A percentile compares a stretch with the other conserved stretches of the same genome.
These are phyloP conservation scores for Dorcoceras hygrometricum DNA, from an alignment of 257 asterid genomes.

Conservation along the genomic window DNA sequence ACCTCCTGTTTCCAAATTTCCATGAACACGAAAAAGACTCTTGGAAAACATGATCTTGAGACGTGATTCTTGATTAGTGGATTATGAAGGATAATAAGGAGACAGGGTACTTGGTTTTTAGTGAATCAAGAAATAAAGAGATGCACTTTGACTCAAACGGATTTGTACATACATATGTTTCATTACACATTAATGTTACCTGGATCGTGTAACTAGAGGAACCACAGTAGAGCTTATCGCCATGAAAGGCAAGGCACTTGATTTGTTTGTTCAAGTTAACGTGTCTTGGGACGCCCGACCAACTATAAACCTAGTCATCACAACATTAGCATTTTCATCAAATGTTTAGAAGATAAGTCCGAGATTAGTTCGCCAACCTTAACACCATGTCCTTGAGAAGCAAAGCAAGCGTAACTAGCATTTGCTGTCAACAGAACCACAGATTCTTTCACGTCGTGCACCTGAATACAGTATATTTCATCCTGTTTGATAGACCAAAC, in stretches of 20 bases:
- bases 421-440: slow-evolving; percentile 57
- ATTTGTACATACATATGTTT: background rate
- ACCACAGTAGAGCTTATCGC: slow-evolving; percentile 70
- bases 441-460: slow-evolving; percentile 73
- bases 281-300: slow-evolving; percentile 65
- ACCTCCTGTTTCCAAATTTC: slow-evolving; percentile 52
- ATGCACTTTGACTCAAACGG: background rate
- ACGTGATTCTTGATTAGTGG: background rate
- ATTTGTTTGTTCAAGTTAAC: slow-evolving; percentile 65
- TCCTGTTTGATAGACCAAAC: slow-evolving; percentile 80
- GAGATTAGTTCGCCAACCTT: slow-evolving; percentile 41
- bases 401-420: slow-evolving; percentile 48
- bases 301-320: slow-evolving; percentile 53
- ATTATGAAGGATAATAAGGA: background rate
- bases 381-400: slow-evolving; percentile 70
- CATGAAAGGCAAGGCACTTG: slow-evolving; percentile 51
- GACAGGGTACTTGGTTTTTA: background rate
- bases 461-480: slow-evolving; percentile 68
- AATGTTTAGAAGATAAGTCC: background rate
- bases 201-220: slow-evolving; percentile 66
- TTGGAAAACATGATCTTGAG: background rate
- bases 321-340: background rate
- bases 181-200: slow-evolving; percentile 29
- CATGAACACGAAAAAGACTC: background rate
- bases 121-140: background rate